phyloP scores from a whole-genome alignment of 106 monocot species.

The Dendrobium huoshanense region DNA sequence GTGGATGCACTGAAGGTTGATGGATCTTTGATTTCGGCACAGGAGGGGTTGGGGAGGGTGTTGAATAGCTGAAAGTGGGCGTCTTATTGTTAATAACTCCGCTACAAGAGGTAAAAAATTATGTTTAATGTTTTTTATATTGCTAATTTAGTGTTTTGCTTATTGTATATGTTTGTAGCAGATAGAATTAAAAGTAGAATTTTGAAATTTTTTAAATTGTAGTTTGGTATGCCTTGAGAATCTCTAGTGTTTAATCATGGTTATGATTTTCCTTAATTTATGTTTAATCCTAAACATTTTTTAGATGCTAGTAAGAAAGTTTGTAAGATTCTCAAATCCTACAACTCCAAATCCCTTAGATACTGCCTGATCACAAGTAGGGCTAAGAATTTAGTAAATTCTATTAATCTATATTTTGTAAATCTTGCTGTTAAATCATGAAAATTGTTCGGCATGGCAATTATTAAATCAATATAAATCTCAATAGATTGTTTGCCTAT shows the following conservation, averaged over 20 bases:
- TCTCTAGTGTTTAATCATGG: not conserved
- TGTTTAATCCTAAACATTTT: not conserved
- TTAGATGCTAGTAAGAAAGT: not conserved
- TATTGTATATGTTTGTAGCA: not conserved
- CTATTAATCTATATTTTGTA: too few relatives aligned
- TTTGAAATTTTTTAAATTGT: not conserved
- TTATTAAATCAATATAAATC: not conserved
- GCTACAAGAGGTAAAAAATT: not conserved
- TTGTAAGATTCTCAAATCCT: not conserved
- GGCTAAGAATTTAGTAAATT: too few relatives aligned
- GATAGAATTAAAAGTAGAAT: not conserved
- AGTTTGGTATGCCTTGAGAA: not conserved
- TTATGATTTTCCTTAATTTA: not conserved
- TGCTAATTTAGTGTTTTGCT: not conserved
- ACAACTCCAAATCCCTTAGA: not conserved
- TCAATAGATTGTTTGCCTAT: not conserved
- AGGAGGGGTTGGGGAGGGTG: conserved; percentile 35
- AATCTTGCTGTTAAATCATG: not conserved
- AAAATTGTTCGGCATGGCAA: not conserved
- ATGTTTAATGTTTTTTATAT: not conserved
- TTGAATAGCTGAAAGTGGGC: not conserved
- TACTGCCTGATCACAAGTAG: not conserved
- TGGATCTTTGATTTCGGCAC: conserved; percentile 15
- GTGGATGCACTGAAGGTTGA: conserved; percentile 43
- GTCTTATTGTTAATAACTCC: not conserved